Evolutionary conservation across 1,284 basidiomycete genomes (phyloP).

Genomic region (Chiua sp.): DNA sequence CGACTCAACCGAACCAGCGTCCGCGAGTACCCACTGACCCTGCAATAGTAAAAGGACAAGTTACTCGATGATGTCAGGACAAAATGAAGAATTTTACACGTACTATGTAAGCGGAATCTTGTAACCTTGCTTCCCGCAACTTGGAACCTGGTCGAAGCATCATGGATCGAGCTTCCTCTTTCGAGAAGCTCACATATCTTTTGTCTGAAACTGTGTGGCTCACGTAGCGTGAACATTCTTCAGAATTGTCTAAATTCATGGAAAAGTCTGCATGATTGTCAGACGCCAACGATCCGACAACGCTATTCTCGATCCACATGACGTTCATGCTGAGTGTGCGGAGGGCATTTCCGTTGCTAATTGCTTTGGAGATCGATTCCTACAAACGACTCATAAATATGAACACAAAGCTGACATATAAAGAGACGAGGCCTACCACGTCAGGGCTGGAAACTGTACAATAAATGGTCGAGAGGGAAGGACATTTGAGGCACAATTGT

Average conservation of each 20-base stretch:
- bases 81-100: conserved; percentile 18
- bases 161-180: conserved; percentile 52
- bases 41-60: conserved; percentile 7
- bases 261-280: conserved; percentile 1
- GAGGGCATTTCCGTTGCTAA: conserved; percentile 53
- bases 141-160: conserved; percentile 58
- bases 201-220: conserved; percentile 13
- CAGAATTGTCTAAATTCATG: conserved; percentile 3
- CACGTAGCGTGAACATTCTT: neutral
- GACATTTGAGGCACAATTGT: conserved; percentile 56
- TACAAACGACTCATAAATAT: conserved; percentile 24
- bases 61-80: neutral
- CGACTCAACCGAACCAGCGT: neutral
- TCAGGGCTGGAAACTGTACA: conserved; percentile 58
- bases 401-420: neutral
- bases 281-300: conserved; percentile 9
- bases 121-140: conserved; percentile 54
- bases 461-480: conserved; percentile 53
- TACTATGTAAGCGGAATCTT: conserved; percentile 54
- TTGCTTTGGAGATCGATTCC: conserved; percentile 52
- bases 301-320: conserved; percentile 45
- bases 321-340: conserved; percentile 56
- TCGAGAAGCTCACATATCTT: conserved; percentile 41
- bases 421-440: conserved; percentile 44
- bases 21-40: conserved; percentile 27